These are phyloP conservation scores for Viola pubescens DNA, from an alignment of 441 rosid genomes.

Conservation along the genomic window DNA sequence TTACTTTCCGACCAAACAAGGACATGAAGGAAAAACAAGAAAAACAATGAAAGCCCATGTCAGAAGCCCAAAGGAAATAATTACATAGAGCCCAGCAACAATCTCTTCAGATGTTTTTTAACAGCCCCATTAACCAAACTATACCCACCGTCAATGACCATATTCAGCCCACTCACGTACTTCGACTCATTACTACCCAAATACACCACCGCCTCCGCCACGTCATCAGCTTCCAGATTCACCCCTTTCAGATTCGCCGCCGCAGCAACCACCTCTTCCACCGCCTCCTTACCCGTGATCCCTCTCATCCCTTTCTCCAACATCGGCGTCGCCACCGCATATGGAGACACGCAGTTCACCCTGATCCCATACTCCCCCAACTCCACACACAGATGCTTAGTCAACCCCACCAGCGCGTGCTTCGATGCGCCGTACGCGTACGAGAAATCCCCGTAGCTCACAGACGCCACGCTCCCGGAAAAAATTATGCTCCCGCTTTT, in stretches of 20 bases:
- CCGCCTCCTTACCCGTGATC: not conserved
- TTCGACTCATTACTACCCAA: slow-evolving; percentile 38
- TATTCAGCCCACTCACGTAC: slow-evolving; percentile 38
- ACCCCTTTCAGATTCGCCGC: slow-evolving; percentile 31
- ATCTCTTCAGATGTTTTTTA: no score
- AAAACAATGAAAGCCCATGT: no score
- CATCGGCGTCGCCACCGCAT: slow-evolving; percentile 26
- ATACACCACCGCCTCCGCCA: slow-evolving; percentile 39
- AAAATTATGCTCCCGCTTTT: slow-evolving; percentile 32
- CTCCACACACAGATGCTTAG: slow-evolving; percentile 37
- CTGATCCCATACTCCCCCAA: slow-evolving; percentile 37
- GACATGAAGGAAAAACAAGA: no score
- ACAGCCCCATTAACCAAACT: slow-evolving; percentile 5
- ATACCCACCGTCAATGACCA: slow-evolving; percentile 44
- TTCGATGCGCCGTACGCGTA: slow-evolving; percentile 38
- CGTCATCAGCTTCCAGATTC: slow-evolving; percentile 21
- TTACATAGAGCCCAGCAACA: no score
- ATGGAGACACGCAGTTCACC: slow-evolving; percentile 40
- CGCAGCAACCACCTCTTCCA: slow-evolving; percentile 13
- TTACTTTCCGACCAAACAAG: no score
- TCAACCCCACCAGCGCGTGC: slow-evolving; percentile 40
- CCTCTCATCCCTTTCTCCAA: slow-evolving; percentile 7
- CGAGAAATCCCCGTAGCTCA: slow-evolving; percentile 11
- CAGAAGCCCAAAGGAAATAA: no score
- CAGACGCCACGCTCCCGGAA: slow-evolving; percentile 27